Conservation (phyloP, 164 flowering plant genomes). For the Litsea cubeba region DNA sequence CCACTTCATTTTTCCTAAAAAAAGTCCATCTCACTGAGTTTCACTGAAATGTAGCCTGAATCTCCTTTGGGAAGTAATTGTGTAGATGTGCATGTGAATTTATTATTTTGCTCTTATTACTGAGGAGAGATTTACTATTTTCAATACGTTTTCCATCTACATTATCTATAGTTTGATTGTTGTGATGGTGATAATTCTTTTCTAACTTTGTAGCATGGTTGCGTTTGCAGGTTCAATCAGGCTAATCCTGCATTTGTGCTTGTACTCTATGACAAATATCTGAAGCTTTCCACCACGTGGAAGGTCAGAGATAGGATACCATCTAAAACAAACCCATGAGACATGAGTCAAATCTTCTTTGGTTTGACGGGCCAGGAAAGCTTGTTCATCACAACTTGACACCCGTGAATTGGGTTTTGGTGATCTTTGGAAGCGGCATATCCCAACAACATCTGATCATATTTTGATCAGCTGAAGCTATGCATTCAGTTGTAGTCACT, state of each 20-base stretch:
- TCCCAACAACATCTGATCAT: conserved; percentile 17
- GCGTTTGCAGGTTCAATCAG: conserved; percentile 10
- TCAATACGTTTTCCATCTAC: too few species aligned
- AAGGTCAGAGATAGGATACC: conserved; percentile 8
- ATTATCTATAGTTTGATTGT: too few species aligned
- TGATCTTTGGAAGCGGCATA: conserved; percentile 20
- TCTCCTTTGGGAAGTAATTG: background rate
- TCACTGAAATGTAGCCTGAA: background rate
- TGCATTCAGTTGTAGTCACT: background rate
- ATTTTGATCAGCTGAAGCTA: conserved; percentile 18
- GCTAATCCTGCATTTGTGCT: conserved; percentile 23
- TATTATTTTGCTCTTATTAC: background rate
- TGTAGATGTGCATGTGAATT: background rate
- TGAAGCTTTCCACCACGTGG: conserved; percentile 27
- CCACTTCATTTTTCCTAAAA: too few species aligned
- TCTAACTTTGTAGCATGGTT: background rate
- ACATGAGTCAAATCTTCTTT: conserved; percentile 10
- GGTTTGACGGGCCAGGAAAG: conserved; percentile 22
- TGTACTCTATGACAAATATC: conserved; percentile 23
- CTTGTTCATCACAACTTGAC: conserved; percentile 9
- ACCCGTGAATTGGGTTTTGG: conserved; percentile 1
- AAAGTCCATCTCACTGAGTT: too few species aligned
- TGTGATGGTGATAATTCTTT: too few species aligned
- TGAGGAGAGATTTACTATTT: too few species aligned
- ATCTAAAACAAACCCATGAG: background rate